phyloP scores from a whole-genome alignment of 2,329 filamentous ascomycete genomes.

The Daldinia sp. region DNA sequence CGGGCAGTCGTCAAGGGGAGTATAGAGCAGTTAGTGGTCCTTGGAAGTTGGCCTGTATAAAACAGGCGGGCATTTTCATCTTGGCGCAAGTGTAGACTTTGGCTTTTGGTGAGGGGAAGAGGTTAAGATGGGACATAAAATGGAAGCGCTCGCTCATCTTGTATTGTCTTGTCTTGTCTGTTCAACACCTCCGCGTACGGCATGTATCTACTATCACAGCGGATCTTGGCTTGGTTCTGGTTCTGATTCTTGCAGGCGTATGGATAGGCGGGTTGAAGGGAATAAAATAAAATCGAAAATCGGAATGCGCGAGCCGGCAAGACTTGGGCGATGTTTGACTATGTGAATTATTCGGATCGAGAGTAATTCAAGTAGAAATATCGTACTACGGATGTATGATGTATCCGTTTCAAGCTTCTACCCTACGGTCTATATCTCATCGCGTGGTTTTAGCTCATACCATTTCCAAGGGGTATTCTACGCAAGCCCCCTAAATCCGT shows the following conservation, averaged over 20 bases:
- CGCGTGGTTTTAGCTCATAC: too few relatives aligned
- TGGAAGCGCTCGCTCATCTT: constrained; percentile 5
- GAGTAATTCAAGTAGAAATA: too few relatives aligned
- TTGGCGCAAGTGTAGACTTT: constrained; percentile 7
- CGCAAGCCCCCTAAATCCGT: too few relatives aligned
- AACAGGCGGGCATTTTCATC: constrained; percentile 22
- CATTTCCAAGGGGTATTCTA: too few relatives aligned
- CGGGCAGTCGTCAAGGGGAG: constrained; percentile 20
- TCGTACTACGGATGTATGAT: too few relatives aligned
- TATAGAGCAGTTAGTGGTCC: constrained; percentile 16
- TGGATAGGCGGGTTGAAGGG: background rate
- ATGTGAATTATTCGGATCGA: background rate
- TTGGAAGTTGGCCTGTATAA: constrained; percentile 4
- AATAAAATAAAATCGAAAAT: background rate
- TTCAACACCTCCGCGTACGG: background rate
- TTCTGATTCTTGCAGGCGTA: background rate
- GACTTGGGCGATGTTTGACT: too few relatives aligned
- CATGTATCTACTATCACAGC: constrained; percentile 21
- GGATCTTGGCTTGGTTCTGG: background rate
- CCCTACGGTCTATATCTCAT: too few relatives aligned
- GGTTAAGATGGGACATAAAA: background rate
- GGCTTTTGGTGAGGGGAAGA: background rate
- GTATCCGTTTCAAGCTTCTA: too few relatives aligned
- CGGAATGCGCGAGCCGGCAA: background rate
- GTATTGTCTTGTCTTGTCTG: background rate